Evolutionary conservation across 1,284 basidiomycete species (phyloP).

Genomic region (Leccinum solheimii): DNA sequence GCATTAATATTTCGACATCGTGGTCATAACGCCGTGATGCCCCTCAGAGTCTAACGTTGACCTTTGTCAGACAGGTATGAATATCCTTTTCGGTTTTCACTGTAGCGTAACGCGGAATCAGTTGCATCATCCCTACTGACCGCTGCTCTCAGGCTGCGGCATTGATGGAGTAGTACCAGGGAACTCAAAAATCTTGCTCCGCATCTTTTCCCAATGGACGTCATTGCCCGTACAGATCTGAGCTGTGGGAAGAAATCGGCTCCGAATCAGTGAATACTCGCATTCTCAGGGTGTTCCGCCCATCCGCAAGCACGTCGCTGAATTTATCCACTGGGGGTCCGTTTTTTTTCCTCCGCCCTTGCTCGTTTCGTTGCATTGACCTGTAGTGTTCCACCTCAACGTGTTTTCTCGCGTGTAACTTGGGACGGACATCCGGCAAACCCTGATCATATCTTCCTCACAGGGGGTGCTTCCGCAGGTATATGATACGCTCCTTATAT

Average conservation of each 20-base stretch:
- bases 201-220: conserved; percentile 84
- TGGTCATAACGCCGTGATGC: too few species aligned
- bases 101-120: not conserved
- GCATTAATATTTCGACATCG: too few species aligned
- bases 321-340: conserved; percentile 64
- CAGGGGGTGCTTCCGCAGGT: conserved; percentile 90
- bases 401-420: conserved; percentile 46
- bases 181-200: conserved; percentile 78
- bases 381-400: not conserved
- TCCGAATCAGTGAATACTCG: conserved; percentile 91
- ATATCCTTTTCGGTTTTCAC: not conserved
- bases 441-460: conserved; percentile 90
- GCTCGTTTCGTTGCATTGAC: conserved; percentile 9
- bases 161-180: conserved; percentile 83
- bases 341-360: not conserved
- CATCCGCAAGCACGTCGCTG: conserved; percentile 87
- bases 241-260: conserved; percentile 85
- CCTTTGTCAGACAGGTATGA: conserved; percentile 87
- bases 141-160: conserved; percentile 69
- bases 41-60: conserved; percentile 52
- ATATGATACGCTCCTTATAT: conserved; percentile 79
- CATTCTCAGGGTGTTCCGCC: conserved; percentile 92
- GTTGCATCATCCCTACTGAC: not conserved
- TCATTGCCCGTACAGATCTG: conserved; percentile 75
- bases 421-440: conserved; percentile 87